These are phyloP conservation scores for Candida wancherniae DNA, from an alignment of 805 yeast species.

Conservation along the genomic window DNA sequence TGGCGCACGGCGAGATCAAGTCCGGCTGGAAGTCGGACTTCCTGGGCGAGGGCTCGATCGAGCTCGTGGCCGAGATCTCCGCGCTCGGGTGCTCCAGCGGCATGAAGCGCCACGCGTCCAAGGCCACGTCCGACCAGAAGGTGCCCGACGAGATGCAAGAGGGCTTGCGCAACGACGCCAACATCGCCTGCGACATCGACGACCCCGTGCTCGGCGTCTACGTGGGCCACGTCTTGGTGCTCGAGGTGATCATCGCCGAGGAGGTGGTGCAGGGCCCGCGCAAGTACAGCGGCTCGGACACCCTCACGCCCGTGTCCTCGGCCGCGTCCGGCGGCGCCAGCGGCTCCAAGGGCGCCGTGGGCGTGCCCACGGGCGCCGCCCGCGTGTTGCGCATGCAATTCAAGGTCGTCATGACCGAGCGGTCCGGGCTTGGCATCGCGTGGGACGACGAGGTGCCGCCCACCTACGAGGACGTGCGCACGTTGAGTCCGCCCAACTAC, in stretches of 20 bases:
- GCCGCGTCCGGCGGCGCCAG: slow-evolving; percentile 13
- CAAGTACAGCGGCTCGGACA: slow-evolving; percentile 3
- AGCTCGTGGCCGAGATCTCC: slow-evolving; percentile 66
- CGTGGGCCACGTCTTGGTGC: slow-evolving; percentile 70
- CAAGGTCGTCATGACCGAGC: slow-evolving; percentile 72
- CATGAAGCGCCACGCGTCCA: slow-evolving; percentile 37
- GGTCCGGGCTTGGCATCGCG: slow-evolving; percentile 92
- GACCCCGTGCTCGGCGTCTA: slow-evolving; percentile 77
- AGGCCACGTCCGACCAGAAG: slow-evolving; percentile 38
- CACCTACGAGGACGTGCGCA: slow-evolving; percentile 76
- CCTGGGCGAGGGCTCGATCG: slow-evolving; percentile 70
- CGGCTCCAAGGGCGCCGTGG: slow-evolving; percentile 28
- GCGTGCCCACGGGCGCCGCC: slow-evolving; percentile 92
- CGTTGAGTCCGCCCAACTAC: slow-evolving; percentile 85
- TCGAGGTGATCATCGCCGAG: slow-evolving; percentile 93
- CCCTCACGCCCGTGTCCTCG: slow-evolving; percentile 25
- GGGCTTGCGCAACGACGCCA: slow-evolving; percentile 38
- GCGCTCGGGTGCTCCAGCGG: slow-evolving; percentile 58
- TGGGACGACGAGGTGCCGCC: slow-evolving; percentile 99
- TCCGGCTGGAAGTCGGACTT: slow-evolving; percentile 96
- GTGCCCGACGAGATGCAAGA: slow-evolving; percentile 22
- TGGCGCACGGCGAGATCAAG: slow-evolving; percentile 76
- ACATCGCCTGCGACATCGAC: slow-evolving; percentile 72
- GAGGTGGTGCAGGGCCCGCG: slow-evolving; percentile 44
- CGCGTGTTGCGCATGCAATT: slow-evolving; percentile 94